These are phyloP conservation scores for Isabelozyma pseudorhagii DNA, from an alignment of 805 yeast genomes.

Conservation along the genomic window DNA sequence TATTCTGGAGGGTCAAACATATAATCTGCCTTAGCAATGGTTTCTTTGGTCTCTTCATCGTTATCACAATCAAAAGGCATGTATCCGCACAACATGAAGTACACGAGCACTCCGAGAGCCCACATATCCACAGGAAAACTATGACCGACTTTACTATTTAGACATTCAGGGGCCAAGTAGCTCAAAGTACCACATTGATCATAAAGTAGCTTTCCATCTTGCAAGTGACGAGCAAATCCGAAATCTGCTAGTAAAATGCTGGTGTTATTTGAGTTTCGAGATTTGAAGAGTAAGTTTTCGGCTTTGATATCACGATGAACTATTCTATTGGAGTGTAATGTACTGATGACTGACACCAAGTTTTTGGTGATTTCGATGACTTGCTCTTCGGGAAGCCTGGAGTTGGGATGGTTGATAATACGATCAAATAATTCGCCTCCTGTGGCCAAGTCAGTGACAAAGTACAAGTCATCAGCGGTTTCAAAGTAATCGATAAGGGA, in stretches of 20 bases:
- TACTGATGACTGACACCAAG: constrained; percentile 52
- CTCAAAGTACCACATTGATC: constrained; percentile 69
- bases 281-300: constrained; percentile 57
- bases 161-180: constrained; percentile 70
- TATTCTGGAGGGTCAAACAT: constrained; percentile 59
- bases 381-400: constrained; percentile 44
- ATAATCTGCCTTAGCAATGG: constrained; percentile 57
- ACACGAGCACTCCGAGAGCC: constrained; percentile 73
- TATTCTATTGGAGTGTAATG: constrained; percentile 55
- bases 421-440: constrained; percentile 70
- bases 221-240: constrained; percentile 57
- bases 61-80: constrained; percentile 77
- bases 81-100: constrained; percentile 69
- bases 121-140: constrained; percentile 64
- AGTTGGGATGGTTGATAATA: constrained; percentile 38
- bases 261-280: constrained; percentile 26
- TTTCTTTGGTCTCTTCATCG: constrained; percentile 62
- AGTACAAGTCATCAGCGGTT: constrained; percentile 50
- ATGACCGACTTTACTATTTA: constrained; percentile 52
- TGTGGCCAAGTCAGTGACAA: constrained; percentile 64
- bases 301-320: constrained; percentile 75
- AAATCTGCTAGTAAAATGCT: constrained; percentile 56
- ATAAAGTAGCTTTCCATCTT: constrained; percentile 26
- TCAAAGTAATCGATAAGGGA: constrained; percentile 69
- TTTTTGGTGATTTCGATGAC: constrained; percentile 49